Evolutionary conservation across 2,329 filamentous ascomycete genomes (phyloP).

Genomic region (Trichoderma arundinaceum): DNA sequence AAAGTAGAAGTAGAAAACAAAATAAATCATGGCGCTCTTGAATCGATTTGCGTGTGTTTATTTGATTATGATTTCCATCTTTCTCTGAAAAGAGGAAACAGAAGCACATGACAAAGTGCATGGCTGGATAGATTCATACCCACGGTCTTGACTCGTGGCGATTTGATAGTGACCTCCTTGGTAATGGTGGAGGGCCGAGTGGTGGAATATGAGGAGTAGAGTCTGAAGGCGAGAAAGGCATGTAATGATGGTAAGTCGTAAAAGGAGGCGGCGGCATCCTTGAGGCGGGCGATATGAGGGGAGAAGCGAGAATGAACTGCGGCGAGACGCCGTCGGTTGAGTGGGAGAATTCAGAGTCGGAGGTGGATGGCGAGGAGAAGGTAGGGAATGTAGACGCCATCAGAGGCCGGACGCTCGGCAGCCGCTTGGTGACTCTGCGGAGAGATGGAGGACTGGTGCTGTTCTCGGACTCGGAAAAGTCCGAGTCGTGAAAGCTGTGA

Average conservation of each 20-base stretch:
- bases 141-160: constrained; percentile 7
- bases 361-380: constrained; percentile 27
- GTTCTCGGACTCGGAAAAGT: constrained; percentile 22
- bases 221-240: constrained; percentile 11
- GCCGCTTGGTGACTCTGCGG: constrained; percentile 29
- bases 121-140: not conserved
- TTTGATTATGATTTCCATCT: not conserved
- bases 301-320: constrained; percentile 23
- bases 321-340: constrained; percentile 9
- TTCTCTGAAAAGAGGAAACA: too few relatives aligned
- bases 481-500: constrained; percentile 18
- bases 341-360: constrained; percentile 25
- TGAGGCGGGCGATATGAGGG: constrained; percentile 12
- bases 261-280: constrained; percentile 17
- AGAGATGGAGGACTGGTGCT: constrained; percentile 20
- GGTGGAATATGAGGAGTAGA: constrained; percentile 16
- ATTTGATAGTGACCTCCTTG: constrained; percentile 19
- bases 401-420: constrained; percentile 10
- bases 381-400: not conserved
- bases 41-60: not conserved
- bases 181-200: constrained; percentile 11
- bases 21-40: not conserved
- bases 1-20: not conserved
- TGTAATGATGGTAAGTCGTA: constrained; percentile 2
- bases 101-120: not conserved